These are phyloP conservation scores for Pseudisothecium myosuroides DNA, from an alignment of 225 moss, liverwort and hornwort species.

Conservation along the genomic window DNA sequence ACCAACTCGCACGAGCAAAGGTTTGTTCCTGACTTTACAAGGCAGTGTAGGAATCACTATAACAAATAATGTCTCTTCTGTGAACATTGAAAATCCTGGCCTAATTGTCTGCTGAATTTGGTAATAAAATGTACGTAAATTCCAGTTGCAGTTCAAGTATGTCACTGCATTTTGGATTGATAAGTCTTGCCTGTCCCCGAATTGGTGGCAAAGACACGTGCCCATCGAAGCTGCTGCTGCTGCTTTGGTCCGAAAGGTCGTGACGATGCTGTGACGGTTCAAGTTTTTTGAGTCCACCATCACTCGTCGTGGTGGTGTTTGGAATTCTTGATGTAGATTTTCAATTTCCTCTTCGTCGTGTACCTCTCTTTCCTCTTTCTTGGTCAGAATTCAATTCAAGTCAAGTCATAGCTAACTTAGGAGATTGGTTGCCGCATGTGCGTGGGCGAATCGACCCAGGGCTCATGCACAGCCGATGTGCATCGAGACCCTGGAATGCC, in stretches of 20 bases:
- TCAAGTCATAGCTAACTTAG: not conserved
- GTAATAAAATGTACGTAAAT: no score
- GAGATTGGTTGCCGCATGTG: slow-evolving; percentile 16
- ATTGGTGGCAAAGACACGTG: not conserved
- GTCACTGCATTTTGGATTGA: not conserved
- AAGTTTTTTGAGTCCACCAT: not conserved
- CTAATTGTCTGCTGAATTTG: not conserved
- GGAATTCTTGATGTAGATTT: not conserved
- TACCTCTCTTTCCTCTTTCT: not conserved
- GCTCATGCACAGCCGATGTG: slow-evolving; percentile 2
- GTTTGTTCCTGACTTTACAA: not conserved
- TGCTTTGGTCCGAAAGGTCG: not conserved
- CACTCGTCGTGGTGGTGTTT: not conserved
- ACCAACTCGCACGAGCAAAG: not conserved
- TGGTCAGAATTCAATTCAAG: not conserved
- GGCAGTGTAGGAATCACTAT: not conserved
- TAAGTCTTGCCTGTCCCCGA: not conserved
- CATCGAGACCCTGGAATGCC: slow-evolving; percentile 20
- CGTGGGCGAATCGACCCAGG: slow-evolving; percentile 1
- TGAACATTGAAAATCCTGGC: not conserved
- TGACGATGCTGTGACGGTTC: not conserved
- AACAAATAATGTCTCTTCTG: not conserved
- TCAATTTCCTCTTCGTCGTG: not conserved
- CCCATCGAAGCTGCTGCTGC: not conserved
- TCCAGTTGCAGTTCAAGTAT: not conserved